A percentile compares a stretch with the other conserved stretches of the same genome.
phyloP scores from a whole-genome alignment of 2,329 filamentous ascomycete species.

The Parastagonospora avenae region DNA sequence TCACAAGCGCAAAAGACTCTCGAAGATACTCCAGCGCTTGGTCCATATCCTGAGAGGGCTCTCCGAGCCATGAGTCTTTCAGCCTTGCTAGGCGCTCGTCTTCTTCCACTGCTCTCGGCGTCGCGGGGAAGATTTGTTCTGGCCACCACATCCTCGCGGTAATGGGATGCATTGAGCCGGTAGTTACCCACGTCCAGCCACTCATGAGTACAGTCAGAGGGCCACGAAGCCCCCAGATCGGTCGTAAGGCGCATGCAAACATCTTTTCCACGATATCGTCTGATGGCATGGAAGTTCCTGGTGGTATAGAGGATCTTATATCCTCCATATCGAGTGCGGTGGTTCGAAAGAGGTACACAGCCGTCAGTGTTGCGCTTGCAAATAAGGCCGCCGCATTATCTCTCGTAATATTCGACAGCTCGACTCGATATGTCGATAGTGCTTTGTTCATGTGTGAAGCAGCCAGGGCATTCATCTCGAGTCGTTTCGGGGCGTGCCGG shows the following conservation, averaged over 20 bases:
- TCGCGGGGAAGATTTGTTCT: slow-evolving; percentile 22
- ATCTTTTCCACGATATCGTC: slow-evolving; percentile 32
- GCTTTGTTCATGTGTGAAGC: slow-evolving; percentile 44
- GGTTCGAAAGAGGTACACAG: slow-evolving; percentile 43
- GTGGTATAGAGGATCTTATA: slow-evolving; percentile 28
- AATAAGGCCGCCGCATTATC: slow-evolving; percentile 52
- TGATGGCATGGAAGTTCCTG: slow-evolving; percentile 20
- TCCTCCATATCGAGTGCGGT: slow-evolving; percentile 38
- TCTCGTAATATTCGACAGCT: slow-evolving; percentile 44
- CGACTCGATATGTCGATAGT: slow-evolving; percentile 31
- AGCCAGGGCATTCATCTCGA: slow-evolving; percentile 32
- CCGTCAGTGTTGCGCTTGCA: slow-evolving; percentile 38
- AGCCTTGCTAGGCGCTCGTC: slow-evolving; percentile 31
- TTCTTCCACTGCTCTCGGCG: slow-evolving; percentile 31
- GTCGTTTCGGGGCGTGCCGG: slow-evolving; percentile 17
- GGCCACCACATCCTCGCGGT: slow-evolving; percentile 44
- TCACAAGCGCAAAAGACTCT: slow-evolving; percentile 37
- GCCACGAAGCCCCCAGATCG: slow-evolving; percentile 39
- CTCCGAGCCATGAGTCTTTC: slow-evolving; percentile 32
- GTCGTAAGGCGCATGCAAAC: slow-evolving; percentile 29
- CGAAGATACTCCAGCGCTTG: slow-evolving; percentile 34
- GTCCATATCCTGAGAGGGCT: slow-evolving; percentile 17
- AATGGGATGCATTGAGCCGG: slow-evolving; percentile 33
- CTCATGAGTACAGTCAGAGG: slow-evolving; percentile 36
- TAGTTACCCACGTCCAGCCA: slow-evolving; percentile 38